phyloP scores from a whole-genome alignment of 306 rosid species.

The Vigna mungo region DNA sequence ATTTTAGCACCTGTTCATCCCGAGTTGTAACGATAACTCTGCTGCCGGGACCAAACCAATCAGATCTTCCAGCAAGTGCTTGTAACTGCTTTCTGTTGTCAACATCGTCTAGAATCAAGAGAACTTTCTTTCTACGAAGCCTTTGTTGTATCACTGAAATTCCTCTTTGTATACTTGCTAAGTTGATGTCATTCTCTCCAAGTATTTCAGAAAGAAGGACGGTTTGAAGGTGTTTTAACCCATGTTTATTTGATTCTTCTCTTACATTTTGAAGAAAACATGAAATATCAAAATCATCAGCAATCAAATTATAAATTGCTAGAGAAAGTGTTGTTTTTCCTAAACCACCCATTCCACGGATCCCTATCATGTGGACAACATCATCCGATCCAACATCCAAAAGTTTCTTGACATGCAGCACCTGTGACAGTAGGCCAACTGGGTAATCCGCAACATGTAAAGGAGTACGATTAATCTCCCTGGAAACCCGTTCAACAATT shows the following conservation, averaged over 20 bases:
- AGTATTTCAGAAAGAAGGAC: slow-evolving; percentile 11
- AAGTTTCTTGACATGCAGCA: not conserved
- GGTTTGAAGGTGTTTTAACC: slow-evolving; percentile 36
- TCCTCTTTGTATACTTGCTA: not conserved
- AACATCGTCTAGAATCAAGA: not conserved
- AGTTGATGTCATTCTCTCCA: not conserved
- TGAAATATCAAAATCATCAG: not conserved
- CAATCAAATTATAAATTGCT: not conserved
- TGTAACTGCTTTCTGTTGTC: not conserved
- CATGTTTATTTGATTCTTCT: not conserved
- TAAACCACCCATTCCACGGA: slow-evolving; percentile 38
- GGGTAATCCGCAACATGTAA: slow-evolving; percentile 30
- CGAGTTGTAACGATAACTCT: not conserved
- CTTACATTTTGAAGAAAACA: not conserved
- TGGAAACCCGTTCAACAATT: not conserved
- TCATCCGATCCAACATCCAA: not conserved
- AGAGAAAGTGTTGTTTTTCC: slow-evolving; percentile 12
- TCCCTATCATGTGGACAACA: slow-evolving; percentile 28
- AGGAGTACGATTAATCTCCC: not conserved
- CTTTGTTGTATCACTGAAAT: not conserved
- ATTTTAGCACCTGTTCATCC: not conserved
- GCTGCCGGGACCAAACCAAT: not conserved
- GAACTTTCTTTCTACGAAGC: not conserved
- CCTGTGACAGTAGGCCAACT: slow-evolving; percentile 24
- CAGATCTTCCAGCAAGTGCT: not conserved